Evolutionary conservation across 176 grass and related monocot species (phyloP), one percentile per base, ranked within the genome.

Genomic region (Stipa capillata): DNA sequence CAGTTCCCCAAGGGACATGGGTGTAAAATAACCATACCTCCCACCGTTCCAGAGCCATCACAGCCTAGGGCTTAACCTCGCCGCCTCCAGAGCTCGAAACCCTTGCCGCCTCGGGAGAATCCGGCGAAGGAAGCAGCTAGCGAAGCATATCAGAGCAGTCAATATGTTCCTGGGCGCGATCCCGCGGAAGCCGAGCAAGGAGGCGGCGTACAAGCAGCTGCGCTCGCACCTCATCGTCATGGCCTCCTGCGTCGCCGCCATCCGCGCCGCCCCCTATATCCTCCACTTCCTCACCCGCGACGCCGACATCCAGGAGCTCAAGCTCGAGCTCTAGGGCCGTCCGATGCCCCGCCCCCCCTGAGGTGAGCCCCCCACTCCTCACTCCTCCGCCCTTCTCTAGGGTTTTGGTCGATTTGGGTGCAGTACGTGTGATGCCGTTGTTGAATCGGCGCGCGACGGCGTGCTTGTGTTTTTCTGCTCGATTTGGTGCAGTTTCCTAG

Each of bases 191-290:
- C 91, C 91, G 39, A 89, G 88, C 82, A 93, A 90, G 91, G 87
- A 89, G 65, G 83, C 55, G 11, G 91, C 87, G 31, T 90, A 90
- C 87, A 90, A 93, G 85, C 73, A 90, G 81, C 82, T 93, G 67
- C 85, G 74, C 47, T 31, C 54, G 34, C 85, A 93, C 24, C 72
- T 93, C 66, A 7, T 33, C 58, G 47, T 82, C 65, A 87, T 89
- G 87, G 81, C 67, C 72, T 64, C 72, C 21, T 93, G 80, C 71
- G 66, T 89, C 64, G 84, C 77, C 32, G 84, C 54, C 66, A 85
- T 93, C 81, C 91, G 91, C 77, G 81, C 82, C 81, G 55, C 84
- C 81, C 91, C 91, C 24, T 93, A 93, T 81, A 53, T 93, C 77
- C 87, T 93, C 81, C 84, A 90, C 71, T 90, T 82, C 77, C 87